Evolutionary conservation across 768 basidiomycete genomes (phyloP).

Genomic region (Suillus subluteus): DNA sequence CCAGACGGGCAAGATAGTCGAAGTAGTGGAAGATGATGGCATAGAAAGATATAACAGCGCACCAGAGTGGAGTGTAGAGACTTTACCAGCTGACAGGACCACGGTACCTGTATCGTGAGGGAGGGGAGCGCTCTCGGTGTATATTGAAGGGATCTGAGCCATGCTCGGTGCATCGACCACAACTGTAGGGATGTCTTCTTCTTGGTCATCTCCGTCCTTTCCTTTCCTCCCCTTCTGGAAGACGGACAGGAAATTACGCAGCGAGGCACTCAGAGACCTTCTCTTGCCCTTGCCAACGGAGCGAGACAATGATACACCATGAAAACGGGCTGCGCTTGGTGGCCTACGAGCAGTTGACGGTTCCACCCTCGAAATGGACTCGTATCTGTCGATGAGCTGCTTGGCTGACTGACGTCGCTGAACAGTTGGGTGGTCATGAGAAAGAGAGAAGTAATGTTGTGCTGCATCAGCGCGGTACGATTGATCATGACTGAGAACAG

Average conservation of each 20-base stretch:
- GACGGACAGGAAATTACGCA: constrained; percentile 64
- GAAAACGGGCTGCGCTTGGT: constrained; percentile 19
- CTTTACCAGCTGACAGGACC: not conserved
- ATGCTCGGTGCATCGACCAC: constrained; percentile 12
- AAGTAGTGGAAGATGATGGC: constrained; percentile 22
- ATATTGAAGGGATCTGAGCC: constrained; percentile 7
- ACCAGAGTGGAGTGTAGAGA: constrained; percentile 17
- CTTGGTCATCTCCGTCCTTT: constrained; percentile 30
- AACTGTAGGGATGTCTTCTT: constrained; percentile 23
- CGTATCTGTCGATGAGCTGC: constrained; percentile 56
- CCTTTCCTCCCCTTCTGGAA: constrained; percentile 58
- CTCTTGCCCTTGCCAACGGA: constrained; percentile 44
- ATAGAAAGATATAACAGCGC: constrained; percentile 54
- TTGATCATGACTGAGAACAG: not conserved
- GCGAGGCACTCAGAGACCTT: constrained; percentile 61
- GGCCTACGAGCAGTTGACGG: constrained; percentile 13
- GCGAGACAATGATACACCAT: constrained; percentile 17
- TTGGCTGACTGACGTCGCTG: constrained; percentile 47
- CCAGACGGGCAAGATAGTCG: constrained; percentile 49
- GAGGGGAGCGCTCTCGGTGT: not conserved
- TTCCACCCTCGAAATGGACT: constrained; percentile 41
- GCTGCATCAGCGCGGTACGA: not conserved
- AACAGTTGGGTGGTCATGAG: constrained; percentile 9
- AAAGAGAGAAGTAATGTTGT: constrained; percentile 9
- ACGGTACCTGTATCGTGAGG: constrained; percentile 4